Evolutionary conservation across 257 asterid genomes (phyloP).

Genomic region (Marsdenia floribunda): DNA sequence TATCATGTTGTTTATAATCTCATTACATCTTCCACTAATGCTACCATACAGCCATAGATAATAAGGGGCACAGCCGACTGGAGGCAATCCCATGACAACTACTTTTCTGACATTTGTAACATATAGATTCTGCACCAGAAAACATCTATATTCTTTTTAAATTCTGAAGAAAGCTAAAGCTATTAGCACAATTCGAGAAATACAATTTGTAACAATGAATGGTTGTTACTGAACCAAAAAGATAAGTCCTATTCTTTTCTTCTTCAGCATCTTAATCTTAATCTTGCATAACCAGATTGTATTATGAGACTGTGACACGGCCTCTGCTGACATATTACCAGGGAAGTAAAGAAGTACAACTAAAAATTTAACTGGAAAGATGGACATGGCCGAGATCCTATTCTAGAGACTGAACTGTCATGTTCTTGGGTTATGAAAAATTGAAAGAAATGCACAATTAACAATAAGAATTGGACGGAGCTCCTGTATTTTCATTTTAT

Average conservation of each 20-base stretch:
- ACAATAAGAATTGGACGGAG: neutral
- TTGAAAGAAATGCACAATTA: neutral
- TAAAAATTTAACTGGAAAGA: neutral
- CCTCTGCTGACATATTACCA: too few relatives aligned
- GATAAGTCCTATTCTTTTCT: neutral
- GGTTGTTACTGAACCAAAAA: neutral
- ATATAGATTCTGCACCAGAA: slow-evolving; percentile 69
- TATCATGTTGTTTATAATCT: slow-evolving; percentile 7
- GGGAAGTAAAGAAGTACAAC: too few relatives aligned
- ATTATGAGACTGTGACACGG: too few relatives aligned
- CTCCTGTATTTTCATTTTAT: neutral
- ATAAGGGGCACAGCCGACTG: slow-evolving; percentile 29
- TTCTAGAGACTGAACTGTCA: too few relatives aligned
- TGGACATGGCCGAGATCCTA: too few relatives aligned
- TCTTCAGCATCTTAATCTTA: neutral
- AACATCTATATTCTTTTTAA: neutral
- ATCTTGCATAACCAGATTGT: too few relatives aligned
- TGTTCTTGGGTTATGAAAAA: neutral
- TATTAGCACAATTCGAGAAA: neutral
- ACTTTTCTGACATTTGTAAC: slow-evolving; percentile 70
- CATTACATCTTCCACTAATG: slow-evolving; percentile 3
- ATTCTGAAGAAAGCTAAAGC: neutral
- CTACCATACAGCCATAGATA: slow-evolving; percentile 13
- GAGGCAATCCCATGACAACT: slow-evolving; percentile 90
- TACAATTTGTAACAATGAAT: neutral